Evolutionary conservation across 805 yeast genomes (phyloP).

Genomic region (Spathaspora girioi): DNA sequence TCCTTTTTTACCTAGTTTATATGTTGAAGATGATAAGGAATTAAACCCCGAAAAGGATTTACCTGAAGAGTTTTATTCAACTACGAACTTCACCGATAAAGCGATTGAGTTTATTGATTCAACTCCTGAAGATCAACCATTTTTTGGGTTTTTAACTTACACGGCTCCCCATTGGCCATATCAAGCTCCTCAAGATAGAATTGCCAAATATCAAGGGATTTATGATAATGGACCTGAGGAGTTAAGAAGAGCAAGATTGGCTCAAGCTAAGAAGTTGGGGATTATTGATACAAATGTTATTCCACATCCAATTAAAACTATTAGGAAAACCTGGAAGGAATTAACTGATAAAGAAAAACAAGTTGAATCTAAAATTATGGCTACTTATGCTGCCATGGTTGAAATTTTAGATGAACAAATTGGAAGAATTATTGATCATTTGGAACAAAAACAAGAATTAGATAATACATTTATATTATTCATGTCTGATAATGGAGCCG

Average conservation of each 20-base stretch:
- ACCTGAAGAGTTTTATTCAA: conserved; percentile 47
- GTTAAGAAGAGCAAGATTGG: conserved; percentile 37
- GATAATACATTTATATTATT: conserved; percentile 57
- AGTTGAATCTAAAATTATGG: conserved; percentile 46
- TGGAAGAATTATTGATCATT: conserved; percentile 44
- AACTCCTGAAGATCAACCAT: conserved; percentile 43
- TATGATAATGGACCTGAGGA: conserved; percentile 49
- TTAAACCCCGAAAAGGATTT: conserved; percentile 33
- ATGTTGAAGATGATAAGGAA: conserved; percentile 33
- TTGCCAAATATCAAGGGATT: conserved; percentile 45
- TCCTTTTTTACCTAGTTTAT: conserved; percentile 37
- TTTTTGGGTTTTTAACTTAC: conserved; percentile 51
- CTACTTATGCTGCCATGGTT: conserved; percentile 63
- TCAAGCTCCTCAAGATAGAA: conserved; percentile 51
- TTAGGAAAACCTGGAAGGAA: conserved; percentile 43
- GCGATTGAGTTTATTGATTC: conserved; percentile 34
- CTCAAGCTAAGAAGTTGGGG: conserved; percentile 41
- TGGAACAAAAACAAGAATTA: conserved; percentile 40
- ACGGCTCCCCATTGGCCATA: conserved; percentile 70
- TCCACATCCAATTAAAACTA: conserved; percentile 44
- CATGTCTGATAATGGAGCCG: conserved; percentile 66
- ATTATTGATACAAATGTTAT: conserved; percentile 40
- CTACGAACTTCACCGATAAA: conserved; percentile 43
- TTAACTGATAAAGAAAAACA: conserved; percentile 32
- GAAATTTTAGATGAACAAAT: conserved; percentile 49